Conservation (phyloP, 2,329 filamentous ascomycete genomes). For the Chalara sp. region DNA sequence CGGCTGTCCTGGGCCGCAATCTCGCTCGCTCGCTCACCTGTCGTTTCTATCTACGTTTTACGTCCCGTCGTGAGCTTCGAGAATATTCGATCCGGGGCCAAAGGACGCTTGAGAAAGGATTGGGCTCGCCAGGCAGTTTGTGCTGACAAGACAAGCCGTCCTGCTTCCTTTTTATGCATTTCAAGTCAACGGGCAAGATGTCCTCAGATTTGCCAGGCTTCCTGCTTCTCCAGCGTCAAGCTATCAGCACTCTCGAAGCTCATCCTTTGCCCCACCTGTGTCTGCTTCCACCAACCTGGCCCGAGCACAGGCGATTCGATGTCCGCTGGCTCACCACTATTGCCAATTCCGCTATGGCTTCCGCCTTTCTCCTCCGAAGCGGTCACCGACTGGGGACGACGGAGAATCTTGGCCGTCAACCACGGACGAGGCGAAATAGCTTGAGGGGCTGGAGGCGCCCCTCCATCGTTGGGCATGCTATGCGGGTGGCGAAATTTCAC, state of each 20-base stretch:
- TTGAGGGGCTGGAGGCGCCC: slow-evolving; percentile 1
- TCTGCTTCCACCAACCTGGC: background rate
- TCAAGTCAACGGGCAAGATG: background rate
- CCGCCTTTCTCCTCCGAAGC: slow-evolving; percentile 2
- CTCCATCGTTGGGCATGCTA: background rate
- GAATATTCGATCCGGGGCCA: too few species aligned
- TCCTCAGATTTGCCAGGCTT: background rate
- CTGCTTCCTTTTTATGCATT: too few species aligned
- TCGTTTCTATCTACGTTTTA: too few species aligned
- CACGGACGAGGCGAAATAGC: slow-evolving; percentile 3
- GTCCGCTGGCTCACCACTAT: background rate
- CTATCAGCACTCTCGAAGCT: background rate
- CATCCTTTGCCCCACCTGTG: background rate
- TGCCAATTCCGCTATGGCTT: background rate
- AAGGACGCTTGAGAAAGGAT: too few species aligned
- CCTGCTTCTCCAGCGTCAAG: background rate
- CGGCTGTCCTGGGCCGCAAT: too few species aligned
- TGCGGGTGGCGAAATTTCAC: slow-evolving; percentile 8
- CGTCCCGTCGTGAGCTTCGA: too few species aligned
- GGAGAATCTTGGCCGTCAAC: slow-evolving; percentile 4
- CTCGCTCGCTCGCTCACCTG: too few species aligned
- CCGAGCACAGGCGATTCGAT: background rate
- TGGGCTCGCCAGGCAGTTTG: too few species aligned
- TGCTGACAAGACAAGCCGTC: too few species aligned
- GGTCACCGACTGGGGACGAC: slow-evolving; percentile 3